Evolutionary conservation across 805 yeast species (phyloP), one percentile per base, ranked within the genome.

Genomic region (Isabelozyma pseudorhagii): DNA sequence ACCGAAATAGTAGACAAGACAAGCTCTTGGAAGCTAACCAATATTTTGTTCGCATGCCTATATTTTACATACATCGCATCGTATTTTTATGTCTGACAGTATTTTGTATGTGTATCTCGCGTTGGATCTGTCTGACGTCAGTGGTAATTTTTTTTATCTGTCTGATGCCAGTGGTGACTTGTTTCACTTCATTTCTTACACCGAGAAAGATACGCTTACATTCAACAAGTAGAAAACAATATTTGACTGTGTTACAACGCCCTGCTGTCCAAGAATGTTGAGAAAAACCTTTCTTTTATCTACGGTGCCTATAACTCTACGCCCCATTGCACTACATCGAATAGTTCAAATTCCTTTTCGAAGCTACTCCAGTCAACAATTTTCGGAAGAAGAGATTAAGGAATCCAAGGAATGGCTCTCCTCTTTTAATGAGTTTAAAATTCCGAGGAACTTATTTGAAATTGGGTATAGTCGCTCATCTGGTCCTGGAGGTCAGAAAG

Each of bases 401-500:
- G 44, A 43, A 13, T 77, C 80, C 7, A 67, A 70, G 51, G 45
- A 54, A 34, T 83, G 87, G 86, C 57, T 81, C 6, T 48, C 55
- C 3, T 40, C 46, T 0, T 65, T 75, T 48, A 53, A 58, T 1
- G 57, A 60, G 6, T 29, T 51, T 1, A 48, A 61, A 6, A 69
- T 85, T 2, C 89, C 88, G 0, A 61, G 68, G 11, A 54, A 63
- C 14, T 56, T 64, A 13, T 84, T 85, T 56, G 66, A 68, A 2
- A 60, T 78, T 1, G 54, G 73, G 4, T 85, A 67, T 59, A 71
- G 82, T 47, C 65, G 92, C 50, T 79, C 94, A 0, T 81, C 91
- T 34, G 96, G 96, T 0, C 89, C 96, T 0, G 96, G 96, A 1
- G 96, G 96, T 0, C 96, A 89, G 57, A 85, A 89, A 59, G 96